Conservation (phyloP, 202 grass and related monocot genomes). For the Carex arenaria region DNA sequence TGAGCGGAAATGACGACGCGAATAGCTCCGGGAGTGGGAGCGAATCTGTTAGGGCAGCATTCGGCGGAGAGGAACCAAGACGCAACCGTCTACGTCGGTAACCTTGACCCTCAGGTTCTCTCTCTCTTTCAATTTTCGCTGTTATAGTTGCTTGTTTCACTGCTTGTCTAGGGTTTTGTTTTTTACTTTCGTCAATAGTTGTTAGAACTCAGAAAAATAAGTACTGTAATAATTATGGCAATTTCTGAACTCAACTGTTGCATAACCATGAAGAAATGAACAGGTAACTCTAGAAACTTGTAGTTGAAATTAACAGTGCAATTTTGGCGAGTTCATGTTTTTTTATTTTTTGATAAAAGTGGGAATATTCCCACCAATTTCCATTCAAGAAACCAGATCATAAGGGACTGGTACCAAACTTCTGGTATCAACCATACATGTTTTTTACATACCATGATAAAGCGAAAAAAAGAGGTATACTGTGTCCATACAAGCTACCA, state of each 20-base stretch:
- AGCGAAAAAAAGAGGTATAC: no score
- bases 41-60: constrained; percentile 92
- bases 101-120: constrained; percentile 90
- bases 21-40: constrained; percentile 91
- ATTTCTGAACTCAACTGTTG: neutral
- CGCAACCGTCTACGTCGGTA: constrained; percentile 95
- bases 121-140: neutral
- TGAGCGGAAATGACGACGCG: constrained; percentile 66
- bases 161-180: neutral
- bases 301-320: neutral
- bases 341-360: no score
- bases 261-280: neutral
- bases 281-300: neutral
- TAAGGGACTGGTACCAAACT: no score
- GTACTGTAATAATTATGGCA: neutral
- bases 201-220: neutral
- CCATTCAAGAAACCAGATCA: no score
- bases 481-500: no score
- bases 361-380: no score
- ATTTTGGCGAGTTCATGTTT: neutral
- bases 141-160: neutral
- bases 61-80: constrained; percentile 96
- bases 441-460: no score
- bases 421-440: no score
- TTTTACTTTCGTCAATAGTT: neutral